A percentile compares a stretch with the other conserved stretches of the same genome.
Conservation (phyloP, 1,139 yeast genomes). For the Saccharomyces hybrid region DNA sequence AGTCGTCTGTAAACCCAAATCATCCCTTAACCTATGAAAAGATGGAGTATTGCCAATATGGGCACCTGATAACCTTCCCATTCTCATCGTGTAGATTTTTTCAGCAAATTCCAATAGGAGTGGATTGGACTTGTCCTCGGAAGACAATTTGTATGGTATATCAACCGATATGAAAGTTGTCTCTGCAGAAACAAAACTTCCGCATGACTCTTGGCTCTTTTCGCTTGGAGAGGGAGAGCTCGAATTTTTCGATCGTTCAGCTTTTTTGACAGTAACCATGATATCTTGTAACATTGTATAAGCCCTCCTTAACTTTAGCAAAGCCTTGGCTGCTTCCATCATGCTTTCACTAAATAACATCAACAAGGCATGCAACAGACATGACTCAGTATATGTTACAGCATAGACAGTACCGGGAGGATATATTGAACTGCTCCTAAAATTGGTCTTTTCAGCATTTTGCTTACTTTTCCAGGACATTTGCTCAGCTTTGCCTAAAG, state of each 20-base stretch:
- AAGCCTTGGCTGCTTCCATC: constrained; percentile 81
- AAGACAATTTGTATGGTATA: constrained; percentile 37
- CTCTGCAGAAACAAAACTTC: constrained; percentile 19
- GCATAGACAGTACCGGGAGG: constrained; percentile 95
- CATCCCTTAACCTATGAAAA: constrained; percentile 35
- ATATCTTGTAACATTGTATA: constrained; percentile 80
- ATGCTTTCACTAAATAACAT: constrained; percentile 56
- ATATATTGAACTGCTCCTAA: constrained; percentile 61
- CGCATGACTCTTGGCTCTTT: constrained; percentile 1
- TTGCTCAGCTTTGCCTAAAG: constrained; percentile 67
- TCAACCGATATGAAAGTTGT: constrained; percentile 34
- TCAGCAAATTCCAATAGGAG: constrained; percentile 49
- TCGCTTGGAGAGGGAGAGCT: constrained; percentile 21
- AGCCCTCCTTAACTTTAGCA: constrained; percentile 77
- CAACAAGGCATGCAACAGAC: constrained; percentile 72
- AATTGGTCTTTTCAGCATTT: constrained; percentile 48
- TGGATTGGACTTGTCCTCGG: constrained; percentile 41
- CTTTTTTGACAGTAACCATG: constrained; percentile 37
- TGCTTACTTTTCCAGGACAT: constrained; percentile 57
- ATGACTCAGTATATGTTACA: constrained; percentile 83
- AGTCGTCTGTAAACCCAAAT: constrained; percentile 33
- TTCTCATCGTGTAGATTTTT: constrained; percentile 54
- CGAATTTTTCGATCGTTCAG: constrained; percentile 5
- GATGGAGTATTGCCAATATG: constrained; percentile 48
- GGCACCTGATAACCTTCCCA: constrained; percentile 54